Percentiles rank a stretch among this genome's conserved stretches.
phyloP scores from a whole-genome alignment of 495 filamentous ascomycete genomes.

The Viridothelium virens region DNA sequence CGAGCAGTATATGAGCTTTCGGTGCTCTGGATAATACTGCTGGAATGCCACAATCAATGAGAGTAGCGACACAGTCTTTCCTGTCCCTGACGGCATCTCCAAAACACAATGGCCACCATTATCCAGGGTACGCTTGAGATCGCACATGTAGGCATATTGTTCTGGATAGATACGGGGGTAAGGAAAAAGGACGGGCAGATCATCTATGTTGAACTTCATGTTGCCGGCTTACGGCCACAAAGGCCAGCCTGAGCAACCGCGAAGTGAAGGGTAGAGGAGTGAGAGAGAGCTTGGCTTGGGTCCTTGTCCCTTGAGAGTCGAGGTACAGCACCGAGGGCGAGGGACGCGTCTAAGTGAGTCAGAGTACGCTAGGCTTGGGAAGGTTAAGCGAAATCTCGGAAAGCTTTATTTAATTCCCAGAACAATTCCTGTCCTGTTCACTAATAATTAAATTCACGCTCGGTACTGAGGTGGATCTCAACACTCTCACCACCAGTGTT shows the following conservation, averaged over 20 bases:
- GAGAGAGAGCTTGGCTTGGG: not conserved
- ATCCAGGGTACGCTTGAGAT: constrained; percentile 95
- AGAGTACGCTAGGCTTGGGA: too few relatives aligned
- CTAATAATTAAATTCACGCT: too few relatives aligned
- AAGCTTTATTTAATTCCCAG: too few relatives aligned
- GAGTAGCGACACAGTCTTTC: constrained; percentile 91
- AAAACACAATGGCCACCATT: constrained; percentile 92
- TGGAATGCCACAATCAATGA: constrained; percentile 97
- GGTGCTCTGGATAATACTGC: constrained; percentile 76
- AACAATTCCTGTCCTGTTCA: too few relatives aligned
- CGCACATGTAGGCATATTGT: constrained; percentile 99
- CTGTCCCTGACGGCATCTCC: constrained; percentile 99
- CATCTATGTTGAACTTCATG: constrained; percentile 99
- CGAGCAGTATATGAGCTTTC: constrained; percentile 98
- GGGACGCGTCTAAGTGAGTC: too few relatives aligned
- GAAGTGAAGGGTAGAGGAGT: not conserved
- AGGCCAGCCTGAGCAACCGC: not conserved
- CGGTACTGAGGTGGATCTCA: too few relatives aligned
- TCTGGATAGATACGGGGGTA: constrained; percentile 97
- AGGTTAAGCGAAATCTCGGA: too few relatives aligned
- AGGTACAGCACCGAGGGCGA: not conserved
- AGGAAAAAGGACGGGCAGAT: constrained; percentile 89
- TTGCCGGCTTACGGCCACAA: constrained; percentile 30
- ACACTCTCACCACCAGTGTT: too few relatives aligned
- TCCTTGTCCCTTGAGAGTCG: not conserved